Conservation (phyloP, 805 yeast genomes). For the Metschnikowia lachancei region DNA sequence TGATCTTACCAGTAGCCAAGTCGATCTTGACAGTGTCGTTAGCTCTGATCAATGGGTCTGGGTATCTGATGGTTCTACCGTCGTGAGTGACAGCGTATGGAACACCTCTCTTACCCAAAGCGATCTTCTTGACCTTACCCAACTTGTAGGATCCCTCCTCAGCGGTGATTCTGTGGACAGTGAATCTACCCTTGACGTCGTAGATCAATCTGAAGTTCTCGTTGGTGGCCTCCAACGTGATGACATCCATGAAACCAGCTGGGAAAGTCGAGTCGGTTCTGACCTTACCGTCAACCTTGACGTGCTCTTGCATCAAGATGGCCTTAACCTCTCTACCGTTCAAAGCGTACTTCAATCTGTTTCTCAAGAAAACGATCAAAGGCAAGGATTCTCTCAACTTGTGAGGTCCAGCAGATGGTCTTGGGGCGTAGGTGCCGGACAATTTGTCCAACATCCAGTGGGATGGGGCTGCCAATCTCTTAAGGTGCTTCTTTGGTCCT, state of each 20-base stretch:
- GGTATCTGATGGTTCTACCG: slow-evolving; percentile 99
- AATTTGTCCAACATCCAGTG: slow-evolving; percentile 99
- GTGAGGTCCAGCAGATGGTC: slow-evolving; percentile 99
- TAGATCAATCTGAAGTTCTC: slow-evolving; percentile 99
- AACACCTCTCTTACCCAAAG: slow-evolving; percentile 96
- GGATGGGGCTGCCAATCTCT: slow-evolving; percentile 99
- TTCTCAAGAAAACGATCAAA: slow-evolving; percentile 93
- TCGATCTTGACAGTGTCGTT: slow-evolving; percentile 98
- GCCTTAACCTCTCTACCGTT: slow-evolving; percentile 99
- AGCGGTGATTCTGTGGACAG: slow-evolving; percentile 98
- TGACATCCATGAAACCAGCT: slow-evolving; percentile 99
- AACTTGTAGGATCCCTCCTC: slow-evolving; percentile 98
- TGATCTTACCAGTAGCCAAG: slow-evolving; percentile 92
- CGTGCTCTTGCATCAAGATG: slow-evolving; percentile 96
- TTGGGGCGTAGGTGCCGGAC: slow-evolving; percentile 99
- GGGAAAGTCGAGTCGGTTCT: slow-evolving; percentile 99
- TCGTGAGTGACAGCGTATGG: slow-evolving; percentile 99
- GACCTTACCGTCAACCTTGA: slow-evolving; percentile 98
- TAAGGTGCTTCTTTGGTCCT: slow-evolving; percentile 97
- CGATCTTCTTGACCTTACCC: slow-evolving; percentile 97
- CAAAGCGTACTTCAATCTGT: slow-evolving; percentile 97
- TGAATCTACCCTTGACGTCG: slow-evolving; percentile 98
- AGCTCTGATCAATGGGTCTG: slow-evolving; percentile 94
- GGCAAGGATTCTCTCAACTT: slow-evolving; percentile 98
- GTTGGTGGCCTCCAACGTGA: slow-evolving; percentile 94